Evolutionary conservation across 257 asterid genomes (phyloP), one percentile per base, ranked within the genome.

Genomic region (Solanum chilense): DNA sequence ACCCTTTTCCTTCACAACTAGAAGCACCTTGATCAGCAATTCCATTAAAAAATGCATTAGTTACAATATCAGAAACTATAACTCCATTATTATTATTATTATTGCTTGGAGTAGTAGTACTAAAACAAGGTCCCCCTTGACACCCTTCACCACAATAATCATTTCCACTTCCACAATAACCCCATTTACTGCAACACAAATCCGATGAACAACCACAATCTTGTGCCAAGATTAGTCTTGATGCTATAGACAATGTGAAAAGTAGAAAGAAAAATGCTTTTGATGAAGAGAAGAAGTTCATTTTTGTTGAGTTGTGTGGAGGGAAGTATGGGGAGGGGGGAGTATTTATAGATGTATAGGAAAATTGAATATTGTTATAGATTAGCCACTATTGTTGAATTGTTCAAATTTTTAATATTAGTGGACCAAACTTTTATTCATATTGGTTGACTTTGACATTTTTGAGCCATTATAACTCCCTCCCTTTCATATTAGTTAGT

Each of bases 61-160:
- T 86, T 9, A 88, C 92, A 12, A 92, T 16, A 27, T 66, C 78
- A 4, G 89, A 14, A 27, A 89, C 91, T 5, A 47, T 16, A 1
- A 44, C 37, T 27, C 39, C 86, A 31, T 33, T 52, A 62, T 93
- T 64, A 31, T 31, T 52, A 69, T 93, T 64, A 25, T 66, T 29
- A 18, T 33, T 71, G 42, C 2, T 20, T 35, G 80, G 23, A 18
- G 80, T 6, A 18, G 80, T 6, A 18, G 27, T 71, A 71, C 27
- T 35, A 35, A 35, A 35, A 33, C 80, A 90, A 2, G 90, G 93
- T 16, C 95, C 95, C 8, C 87, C 44, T 64, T 68, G 93, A 58
- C 95, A 93, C 10, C 95, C 95, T 39, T 73, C 21, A 18, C 94
- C 95, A 42, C 95, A 93, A 15, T 90, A 92, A 27, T 58, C 90